Conservation (phyloP, 106 monocot species). For the Vanilla planifolia region DNA sequence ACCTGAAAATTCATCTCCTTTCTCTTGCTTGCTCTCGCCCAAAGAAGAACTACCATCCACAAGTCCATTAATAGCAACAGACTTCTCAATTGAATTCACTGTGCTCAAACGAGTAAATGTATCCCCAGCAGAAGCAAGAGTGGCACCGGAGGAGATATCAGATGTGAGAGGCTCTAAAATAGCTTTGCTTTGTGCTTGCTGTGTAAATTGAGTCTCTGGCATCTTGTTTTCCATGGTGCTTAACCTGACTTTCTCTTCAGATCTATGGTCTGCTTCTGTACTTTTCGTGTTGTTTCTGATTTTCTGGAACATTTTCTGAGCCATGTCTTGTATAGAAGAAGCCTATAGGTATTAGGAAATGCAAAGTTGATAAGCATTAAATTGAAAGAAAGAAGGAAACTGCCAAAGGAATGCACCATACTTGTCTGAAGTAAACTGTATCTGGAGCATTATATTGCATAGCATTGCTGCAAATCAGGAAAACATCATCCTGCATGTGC, state of each 20-base stretch:
- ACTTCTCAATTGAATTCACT: conserved; percentile 15
- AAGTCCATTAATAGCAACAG: conserved; percentile 13
- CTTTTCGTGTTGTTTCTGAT: conserved; percentile 33
- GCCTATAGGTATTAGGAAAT: conserved; percentile 38
- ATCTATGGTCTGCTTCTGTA: conserved; percentile 21
- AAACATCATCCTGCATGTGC: conserved; percentile 67
- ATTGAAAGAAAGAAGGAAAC: neutral
- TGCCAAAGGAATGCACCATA: neutral
- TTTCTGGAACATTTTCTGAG: conserved; percentile 59
- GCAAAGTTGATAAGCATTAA: neutral
- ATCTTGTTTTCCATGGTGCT: conserved; percentile 20
- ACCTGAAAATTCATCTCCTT: conserved; percentile 75
- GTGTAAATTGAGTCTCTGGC: conserved; percentile 1
- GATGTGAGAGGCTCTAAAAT: conserved; percentile 28
- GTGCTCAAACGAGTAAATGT: conserved; percentile 20
- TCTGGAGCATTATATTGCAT: conserved; percentile 84
- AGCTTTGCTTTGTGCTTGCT: conserved; percentile 8
- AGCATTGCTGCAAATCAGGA: conserved; percentile 70
- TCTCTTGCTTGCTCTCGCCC: conserved; percentile 44
- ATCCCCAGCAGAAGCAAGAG: conserved; percentile 29
- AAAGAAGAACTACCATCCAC: conserved; percentile 36
- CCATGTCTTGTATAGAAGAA: conserved; percentile 83
- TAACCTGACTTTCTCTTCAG: conserved; percentile 21
- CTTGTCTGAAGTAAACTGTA: conserved; percentile 61
- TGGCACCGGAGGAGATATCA: conserved; percentile 41